Base-by-base conservation (phyloP, 352 stramenopile genomes). In the Globisporangium iwayamae region DNA sequence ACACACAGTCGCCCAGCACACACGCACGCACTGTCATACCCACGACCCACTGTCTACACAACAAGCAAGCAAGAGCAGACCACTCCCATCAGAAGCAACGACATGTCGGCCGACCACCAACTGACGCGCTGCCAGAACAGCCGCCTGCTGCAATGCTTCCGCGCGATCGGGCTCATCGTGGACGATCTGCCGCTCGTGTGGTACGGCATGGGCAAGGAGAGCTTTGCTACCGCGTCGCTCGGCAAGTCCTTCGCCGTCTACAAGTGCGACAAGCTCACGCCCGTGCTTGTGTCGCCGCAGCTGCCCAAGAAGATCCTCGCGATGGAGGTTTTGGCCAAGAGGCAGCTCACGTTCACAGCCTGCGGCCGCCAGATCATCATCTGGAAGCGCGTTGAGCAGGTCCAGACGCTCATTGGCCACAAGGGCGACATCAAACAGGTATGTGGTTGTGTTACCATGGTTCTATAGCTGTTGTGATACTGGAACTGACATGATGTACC, bases 211-310 rank as follows among this genome's bases (percentile, higher is more conserved):
- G 91, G 90, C 59, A 88, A 93, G 47, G 84, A 91, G 50, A 93
- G 79, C 67, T 98, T 98, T 72, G 76, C 94, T 34, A 91, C 80
- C 6, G 85, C 86, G 43, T 94, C 88, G 52, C 77, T 98, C 28
- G 90, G 90, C 71, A 94, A 94, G 73, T 83, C 81, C 4, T 98
- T 98, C 67, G 90, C 92, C 65, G 90, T 97, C 18, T 96, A 96
- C 84, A 89, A 96, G 63, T 88, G 82, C 50, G 89, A 96, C 70
- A 95, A 93, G 69, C 78, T 97, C 52, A 91, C 85, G 53, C 83
- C 90, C 32, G 83, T 92, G 63, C 65, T 94, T 3, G 86, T 95
- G 53, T 96, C 89, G 65, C 74, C 81, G 39, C 85, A 93, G 57
- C 50, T 93, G 66, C 79, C 81, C 41, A 91, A 92, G 70, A 85